A percentile compares a stretch with the other conserved stretches of the same genome.
phyloP scores from a whole-genome alignment of 306 rosid genomes.

The Delonix regia region DNA sequence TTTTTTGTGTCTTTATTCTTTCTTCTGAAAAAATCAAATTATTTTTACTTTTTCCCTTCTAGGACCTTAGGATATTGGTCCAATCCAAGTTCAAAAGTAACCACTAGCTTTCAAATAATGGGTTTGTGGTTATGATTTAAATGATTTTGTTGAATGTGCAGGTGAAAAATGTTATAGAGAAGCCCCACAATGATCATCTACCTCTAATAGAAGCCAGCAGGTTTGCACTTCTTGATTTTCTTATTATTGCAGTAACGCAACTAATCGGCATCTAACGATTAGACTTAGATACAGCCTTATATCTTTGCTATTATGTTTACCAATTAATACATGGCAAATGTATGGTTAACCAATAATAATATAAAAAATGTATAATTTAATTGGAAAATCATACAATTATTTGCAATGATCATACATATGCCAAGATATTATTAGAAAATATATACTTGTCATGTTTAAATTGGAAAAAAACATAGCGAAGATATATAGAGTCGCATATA shows the following conservation, averaged over 20 bases:
- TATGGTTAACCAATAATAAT: too few relatives aligned
- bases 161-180: conserved; percentile 97
- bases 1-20: neutral
- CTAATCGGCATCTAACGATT: neutral
- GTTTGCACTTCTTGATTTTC: conserved; percentile 48
- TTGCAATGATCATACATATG: too few relatives aligned
- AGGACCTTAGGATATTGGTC: neutral
- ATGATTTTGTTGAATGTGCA: conserved; percentile 53
- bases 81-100: neutral
- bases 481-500: too few relatives aligned
- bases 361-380: too few relatives aligned
- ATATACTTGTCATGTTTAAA: too few relatives aligned
- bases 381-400: too few relatives aligned
- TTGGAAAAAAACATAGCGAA: too few relatives aligned
- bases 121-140: neutral
- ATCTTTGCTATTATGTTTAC: too few relatives aligned
- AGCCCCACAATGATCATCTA: conserved; percentile 92
- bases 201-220: conserved; percentile 98
- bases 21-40: neutral
- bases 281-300: too few relatives aligned
- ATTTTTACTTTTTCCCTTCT: neutral
- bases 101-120: neutral
- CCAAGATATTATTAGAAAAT: too few relatives aligned
- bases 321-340: too few relatives aligned
- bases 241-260: conserved; percentile 15